phyloP scores from a whole-genome alignment of 805 yeast genomes.

The Candida hungchunana region DNA sequence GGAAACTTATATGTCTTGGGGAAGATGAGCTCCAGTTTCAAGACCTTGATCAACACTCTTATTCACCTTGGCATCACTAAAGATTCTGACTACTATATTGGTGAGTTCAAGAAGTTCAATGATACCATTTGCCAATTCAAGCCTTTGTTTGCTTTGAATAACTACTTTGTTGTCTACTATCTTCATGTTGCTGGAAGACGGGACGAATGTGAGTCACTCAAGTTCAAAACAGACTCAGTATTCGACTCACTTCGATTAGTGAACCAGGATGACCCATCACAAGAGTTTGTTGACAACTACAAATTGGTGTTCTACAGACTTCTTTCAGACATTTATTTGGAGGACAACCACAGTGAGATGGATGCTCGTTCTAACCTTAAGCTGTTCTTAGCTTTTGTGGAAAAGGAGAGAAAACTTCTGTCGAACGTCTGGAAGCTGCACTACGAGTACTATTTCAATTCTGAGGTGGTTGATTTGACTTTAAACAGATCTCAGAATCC shows the following conservation, averaged over 20 bases:
- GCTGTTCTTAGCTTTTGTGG: constrained; percentile 17
- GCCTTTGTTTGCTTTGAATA: constrained; percentile 13
- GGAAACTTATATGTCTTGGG: constrained; percentile 29
- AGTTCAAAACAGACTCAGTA: constrained; percentile 12
- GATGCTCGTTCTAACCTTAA: constrained; percentile 14
- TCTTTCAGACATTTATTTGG: constrained; percentile 17
- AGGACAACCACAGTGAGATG: background rate
- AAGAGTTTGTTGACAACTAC: constrained; percentile 20
- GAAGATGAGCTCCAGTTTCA: constrained; percentile 36
- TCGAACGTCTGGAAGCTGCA: constrained; percentile 19
- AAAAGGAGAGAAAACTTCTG: constrained; percentile 18
- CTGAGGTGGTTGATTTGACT: constrained; percentile 17
- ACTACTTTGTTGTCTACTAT: constrained; percentile 22
- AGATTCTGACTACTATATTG: constrained; percentile 51
- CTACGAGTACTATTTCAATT: constrained; percentile 22
- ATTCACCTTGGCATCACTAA: constrained; percentile 51
- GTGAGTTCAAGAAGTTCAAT: constrained; percentile 38
- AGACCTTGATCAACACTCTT: constrained; percentile 35
- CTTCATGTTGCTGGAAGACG: constrained; percentile 17
- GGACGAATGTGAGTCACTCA: constrained; percentile 6
- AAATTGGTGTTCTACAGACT: constrained; percentile 21
- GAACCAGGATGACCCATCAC: constrained; percentile 2
- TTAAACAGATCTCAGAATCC: constrained; percentile 16
- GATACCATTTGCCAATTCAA: constrained; percentile 14
- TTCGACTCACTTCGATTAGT: constrained; percentile 16